Evolutionary conservation across 2,329 filamentous ascomycete species (phyloP), one percentile per base, ranked within the genome.

Genomic region (Ophiosphaerella korrae): DNA sequence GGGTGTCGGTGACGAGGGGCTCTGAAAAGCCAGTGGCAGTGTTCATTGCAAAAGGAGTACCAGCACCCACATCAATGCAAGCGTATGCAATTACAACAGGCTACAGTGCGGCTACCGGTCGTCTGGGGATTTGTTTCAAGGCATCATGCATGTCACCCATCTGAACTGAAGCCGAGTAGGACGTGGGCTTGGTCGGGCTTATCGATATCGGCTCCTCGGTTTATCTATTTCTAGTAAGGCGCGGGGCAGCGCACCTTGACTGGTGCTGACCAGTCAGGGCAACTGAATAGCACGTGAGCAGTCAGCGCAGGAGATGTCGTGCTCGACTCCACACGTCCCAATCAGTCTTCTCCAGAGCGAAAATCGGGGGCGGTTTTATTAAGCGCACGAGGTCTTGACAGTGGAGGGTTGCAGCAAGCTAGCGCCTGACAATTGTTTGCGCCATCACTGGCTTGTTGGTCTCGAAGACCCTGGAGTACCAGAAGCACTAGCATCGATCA

Each of bases 1-100:
- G 67, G 61, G 64, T 72, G 64, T 68, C 75, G 67, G 58, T 68
- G 65, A 62, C 66, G 56, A 74, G 70, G 58, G 70, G 69, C 53
- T 66, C 64, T 53, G 63, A 50, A 53, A 63, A 66, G 58, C 57
- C 63, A 53, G 60, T 54, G 11, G 48, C 50, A 53, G 58, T 52
- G 55, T 71, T 72, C 74, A 76, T 76, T 66, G 71, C 73, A 56
- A 50, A 48, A 42, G 63, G 50, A 50, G 62, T 62, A 55, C 63
- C 57, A 66, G 60, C 55, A 60, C 62, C 67, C 63, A 67, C 70
- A 73, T 72, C 57, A 64, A 65, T 63, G 60, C 58, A 60, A 53
- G 53, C 44, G 53, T 48, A 50, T 45, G 55, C 52, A 31, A 40
- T 52, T 50, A 52, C 55, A 48, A 45, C 45, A 46, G 54, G 44